Evolutionary conservation across 768 basidiomycete genomes (phyloP), one percentile per base, ranked within the genome.

Genomic region (Lentinula guzmanii): DNA sequence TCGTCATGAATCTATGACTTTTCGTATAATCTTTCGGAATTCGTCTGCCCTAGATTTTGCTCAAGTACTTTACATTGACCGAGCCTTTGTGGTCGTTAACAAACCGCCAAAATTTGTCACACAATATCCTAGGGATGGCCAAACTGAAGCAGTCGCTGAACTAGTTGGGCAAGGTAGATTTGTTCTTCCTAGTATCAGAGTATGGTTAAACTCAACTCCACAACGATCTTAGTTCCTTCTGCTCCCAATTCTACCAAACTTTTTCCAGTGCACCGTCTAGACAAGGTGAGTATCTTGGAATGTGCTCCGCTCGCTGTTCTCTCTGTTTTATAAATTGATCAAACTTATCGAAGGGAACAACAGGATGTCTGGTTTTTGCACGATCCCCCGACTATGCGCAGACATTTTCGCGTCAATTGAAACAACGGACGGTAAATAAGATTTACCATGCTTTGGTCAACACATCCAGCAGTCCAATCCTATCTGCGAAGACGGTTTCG

Each of bases 391-490:
- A 67, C 15, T 63, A 74, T 28, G 82, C 84, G 1, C 77, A 75
- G 48, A 74, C 79, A n/a, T 62, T 89, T 3, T 80, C 81, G 0
- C 74, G 71, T n/a, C 87, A 88, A 65, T 85, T 90, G 60, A 70
- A 72, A 34, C 62, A 73, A 31, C 75, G 79, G 45, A 71, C 71
- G 0, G 72, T 88, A 10, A 68, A 76, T 24, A 89, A 89, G 66
- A 79, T 78, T 0, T 90, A 89, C 65, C 76, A 89, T 16, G 88
- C 87, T 0, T 70, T 90, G 33, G 86, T 89, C 1, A 76, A 82
- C 24, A 86, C 79, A 15, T 82, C 82, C 9, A 64, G 65, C 31
- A 72, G 79, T 59, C 77, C 80, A 0, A 86, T 87, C 62, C 60
- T 70, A 7, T 62, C 63, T 7, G 5, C 46, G 5, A 70, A 59